Conservation (phyloP, 352 stramenopile species). For the Pythium phragmitis region DNA sequence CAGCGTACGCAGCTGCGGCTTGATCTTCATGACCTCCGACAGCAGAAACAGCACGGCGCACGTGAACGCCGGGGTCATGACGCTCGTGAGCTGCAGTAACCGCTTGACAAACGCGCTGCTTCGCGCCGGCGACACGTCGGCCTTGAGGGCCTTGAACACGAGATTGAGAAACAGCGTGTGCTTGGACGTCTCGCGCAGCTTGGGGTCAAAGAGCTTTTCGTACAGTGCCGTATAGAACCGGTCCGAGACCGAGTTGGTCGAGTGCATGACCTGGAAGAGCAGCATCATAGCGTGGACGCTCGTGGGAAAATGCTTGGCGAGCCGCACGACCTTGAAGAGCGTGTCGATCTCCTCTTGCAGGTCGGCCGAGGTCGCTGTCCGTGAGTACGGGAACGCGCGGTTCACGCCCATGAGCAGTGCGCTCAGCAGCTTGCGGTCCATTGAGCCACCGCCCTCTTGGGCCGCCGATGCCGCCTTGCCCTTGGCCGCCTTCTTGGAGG, state of each 20-base stretch:
- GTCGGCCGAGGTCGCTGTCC: slow-evolving; percentile 57
- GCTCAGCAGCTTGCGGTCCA: slow-evolving; percentile 95
- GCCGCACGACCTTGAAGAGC: slow-evolving; percentile 80
- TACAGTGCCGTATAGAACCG: slow-evolving; percentile 98
- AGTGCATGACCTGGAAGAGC: slow-evolving; percentile 91
- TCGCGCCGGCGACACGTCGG: slow-evolving; percentile 85
- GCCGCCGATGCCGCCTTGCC: slow-evolving; percentile 19
- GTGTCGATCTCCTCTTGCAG: slow-evolving; percentile 77
- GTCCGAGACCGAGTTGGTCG: slow-evolving; percentile 88
- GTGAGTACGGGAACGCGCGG: slow-evolving; percentile 95
- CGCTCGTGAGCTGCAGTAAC: slow-evolving; percentile 79
- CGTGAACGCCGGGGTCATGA: slow-evolving; percentile 87
- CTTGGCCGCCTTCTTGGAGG: slow-evolving; percentile 47
- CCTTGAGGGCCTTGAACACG: slow-evolving; percentile 97
- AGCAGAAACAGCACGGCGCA: slow-evolving; percentile 95
- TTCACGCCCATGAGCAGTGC: slow-evolving; percentile 98
- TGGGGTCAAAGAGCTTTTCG: slow-evolving; percentile 89
- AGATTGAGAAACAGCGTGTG: slow-evolving; percentile 98
- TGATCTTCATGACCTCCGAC: slow-evolving; percentile 91
- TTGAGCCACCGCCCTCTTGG: slow-evolving; percentile 35
- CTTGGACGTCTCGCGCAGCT: slow-evolving; percentile 91
- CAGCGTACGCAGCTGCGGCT: slow-evolving; percentile 69
- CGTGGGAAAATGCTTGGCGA: slow-evolving; percentile 86
- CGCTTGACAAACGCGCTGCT: slow-evolving; percentile 94
- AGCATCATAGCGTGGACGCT: slow-evolving; percentile 97